A percentile compares a stretch with the other conserved stretches of the same genome.
Evolutionary conservation across 2,329 filamentous ascomycete species (phyloP).

Genomic region (Alternaria burnsii): DNA sequence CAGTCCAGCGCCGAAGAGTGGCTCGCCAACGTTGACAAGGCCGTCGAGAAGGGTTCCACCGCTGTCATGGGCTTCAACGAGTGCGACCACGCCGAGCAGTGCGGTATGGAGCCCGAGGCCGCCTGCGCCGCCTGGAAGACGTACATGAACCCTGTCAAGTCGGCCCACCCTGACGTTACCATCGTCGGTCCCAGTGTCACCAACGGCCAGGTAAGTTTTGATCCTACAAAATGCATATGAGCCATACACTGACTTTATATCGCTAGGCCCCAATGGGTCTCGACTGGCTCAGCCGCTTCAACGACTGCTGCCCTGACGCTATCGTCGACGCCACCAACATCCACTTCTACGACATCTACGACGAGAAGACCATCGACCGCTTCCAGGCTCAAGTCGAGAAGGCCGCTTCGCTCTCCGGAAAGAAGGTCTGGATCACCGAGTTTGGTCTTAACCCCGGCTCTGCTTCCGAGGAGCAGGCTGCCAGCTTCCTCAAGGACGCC

Average conservation of each 20-base stretch:
- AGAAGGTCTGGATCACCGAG: slow-evolving; percentile 51
- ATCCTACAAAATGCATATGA: too few species aligned
- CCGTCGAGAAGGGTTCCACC: slow-evolving; percentile 43
- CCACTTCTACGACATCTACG: slow-evolving; percentile 52
- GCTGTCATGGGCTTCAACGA: slow-evolving; percentile 54
- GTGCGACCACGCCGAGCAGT: slow-evolving; percentile 44
- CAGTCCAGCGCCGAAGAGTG: slow-evolving; percentile 35
- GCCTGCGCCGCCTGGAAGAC: slow-evolving; percentile 45
- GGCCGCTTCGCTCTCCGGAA: slow-evolving; percentile 38
- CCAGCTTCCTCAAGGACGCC: slow-evolving; percentile 46
- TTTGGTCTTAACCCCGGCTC: slow-evolving; percentile 47
- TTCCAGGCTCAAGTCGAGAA: slow-evolving; percentile 53
- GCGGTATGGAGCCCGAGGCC: slow-evolving; percentile 43
- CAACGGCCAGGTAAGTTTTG: slow-evolving; percentile 23
- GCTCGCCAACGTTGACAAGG: slow-evolving; percentile 53
- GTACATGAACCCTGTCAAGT: slow-evolving; percentile 45
- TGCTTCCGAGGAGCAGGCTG: slow-evolving; percentile 38
- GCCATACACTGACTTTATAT: too few species aligned
- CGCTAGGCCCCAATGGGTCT: slow-evolving; percentile 34
- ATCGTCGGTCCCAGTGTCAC: slow-evolving; percentile 48
- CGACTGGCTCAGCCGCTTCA: slow-evolving; percentile 45
- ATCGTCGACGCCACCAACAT: slow-evolving; percentile 48
- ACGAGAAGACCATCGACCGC: slow-evolving; percentile 37
- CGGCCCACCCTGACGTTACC: slow-evolving; percentile 39
- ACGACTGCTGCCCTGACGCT: slow-evolving; percentile 46